Base-by-base conservation (phyloP, 2,329 filamentous ascomycete genomes). In the Verticillium klebahnii region DNA sequence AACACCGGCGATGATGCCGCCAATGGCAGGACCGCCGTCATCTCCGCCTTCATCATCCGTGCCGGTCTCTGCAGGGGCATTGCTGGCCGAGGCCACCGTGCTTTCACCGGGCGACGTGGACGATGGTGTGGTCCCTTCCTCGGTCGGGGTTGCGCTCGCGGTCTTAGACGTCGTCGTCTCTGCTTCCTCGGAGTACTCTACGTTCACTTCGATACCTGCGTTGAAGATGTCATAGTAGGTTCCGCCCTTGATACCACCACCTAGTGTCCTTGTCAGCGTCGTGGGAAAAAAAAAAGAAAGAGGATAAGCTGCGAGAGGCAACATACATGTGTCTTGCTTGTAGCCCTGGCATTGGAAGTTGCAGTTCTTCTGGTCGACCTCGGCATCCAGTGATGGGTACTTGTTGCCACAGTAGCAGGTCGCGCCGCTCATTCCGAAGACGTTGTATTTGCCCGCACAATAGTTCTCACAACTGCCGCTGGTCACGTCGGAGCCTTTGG, bases 1-100 rank as follows among this genome's bases (percentile, higher is more conserved):
- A 1, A 92, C 91, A 63, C 94, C 94, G 11, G 89, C 94, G 19
- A 90, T 93, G 67, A 98, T 93, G 57, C 89, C 92, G 45, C 87
- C 90, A n/a, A 87, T 90, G 72, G 89, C 93, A n/a, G 88, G 79
- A 9, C 81, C 77, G 59, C 75, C 68, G 12, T 52, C 68, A 14
- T 52, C 37, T 17, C 39, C 71, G 69, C 67, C 29, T 67, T 60
- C 1, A 61, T 61, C 4, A 56, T 15, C 5, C 56, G 17, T 5
- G 71, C 67, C 23, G 73, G 12, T 50, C n/a, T 25, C 56, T 29
- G 19, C 15, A 61, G 61, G 3, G 64, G 60, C 45, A 7, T 11
- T 50, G n/a, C n/a, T 50, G 8, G 61, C 62, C 56, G 31, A 62
- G 31, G 31, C 62, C 40, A 14, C 60, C 62, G 70, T 61, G 0